Evolutionary conservation across 805 yeast species (phyloP), one percentile per base, ranked within the genome.

Genomic region (Debaryomyces hansenii): DNA sequence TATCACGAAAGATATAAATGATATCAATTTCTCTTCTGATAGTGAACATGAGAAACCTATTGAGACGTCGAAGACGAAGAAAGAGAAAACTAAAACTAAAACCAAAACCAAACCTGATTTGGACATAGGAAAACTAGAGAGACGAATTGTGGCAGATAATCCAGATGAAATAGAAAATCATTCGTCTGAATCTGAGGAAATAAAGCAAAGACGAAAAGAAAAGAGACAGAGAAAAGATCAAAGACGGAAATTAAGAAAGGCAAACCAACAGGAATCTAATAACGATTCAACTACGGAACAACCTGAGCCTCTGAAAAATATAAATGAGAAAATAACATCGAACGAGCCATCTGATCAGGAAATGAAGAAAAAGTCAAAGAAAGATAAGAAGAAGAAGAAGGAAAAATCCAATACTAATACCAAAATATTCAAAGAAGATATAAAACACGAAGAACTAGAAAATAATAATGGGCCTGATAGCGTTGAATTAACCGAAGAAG

Each of bases 1-100:
- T 40, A 57, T 66, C 29, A 63, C 65, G 12, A 51, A 51, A 20
- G 71, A 65, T 49, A 55, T 67, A 31, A 54, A 51, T 20, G 66
- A 55, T 7, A 54, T 65, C 5, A 42, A 54, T 2, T 57, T 66
- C 42, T 60, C 66, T 36, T 54, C 64, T 44, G 67, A 61, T 39
- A 55, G 53, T 14, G 70, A 65, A 10, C 51, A 45, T 5, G 52
- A 40, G 16, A 31, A 40, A 16, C 27, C 41, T n/a, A 29, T 20
- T 9, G 24, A 37, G 14, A 18, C 10, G 9, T 11, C 6, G 7
- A 14, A 27, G n/a, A 11, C 20, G 20, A 39, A 39, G 34, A 29
- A 10, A 10, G 28, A 9, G 7, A 37, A 37, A n/a, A 24, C 29
- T 20, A 41, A 44, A 41, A 24, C 21, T 40, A 31, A 15, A 31